phyloP scores from a whole-genome alignment of 768 basidiomycete genomes.

The Pleurotus tuoliensis region DNA sequence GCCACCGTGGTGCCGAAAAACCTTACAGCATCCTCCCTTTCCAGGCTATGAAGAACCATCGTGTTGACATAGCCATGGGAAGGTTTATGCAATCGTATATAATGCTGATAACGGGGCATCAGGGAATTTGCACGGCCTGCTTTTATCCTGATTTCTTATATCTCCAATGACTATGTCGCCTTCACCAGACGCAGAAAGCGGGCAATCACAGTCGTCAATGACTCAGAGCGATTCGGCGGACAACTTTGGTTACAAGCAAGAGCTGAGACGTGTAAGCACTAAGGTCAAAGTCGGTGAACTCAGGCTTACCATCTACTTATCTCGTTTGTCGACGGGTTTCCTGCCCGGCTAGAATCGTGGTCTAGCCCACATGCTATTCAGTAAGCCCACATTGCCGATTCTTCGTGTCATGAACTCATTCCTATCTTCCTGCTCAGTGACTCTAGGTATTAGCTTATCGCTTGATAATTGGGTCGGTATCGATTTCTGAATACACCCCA shows the following conservation, averaged over 20 bases:
- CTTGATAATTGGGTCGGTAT: neutral
- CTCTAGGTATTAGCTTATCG: slow-evolving; percentile 34
- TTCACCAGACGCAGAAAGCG: neutral
- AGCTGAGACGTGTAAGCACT: slow-evolving; percentile 44
- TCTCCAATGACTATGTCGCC: neutral
- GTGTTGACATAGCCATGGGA: too few species aligned
- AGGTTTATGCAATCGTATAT: too few species aligned
- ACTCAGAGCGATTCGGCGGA: slow-evolving; percentile 17
- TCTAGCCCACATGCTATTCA: slow-evolving; percentile 49
- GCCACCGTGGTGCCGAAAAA: too few species aligned
- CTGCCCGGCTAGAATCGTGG: slow-evolving; percentile 38
- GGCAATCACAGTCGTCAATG: neutral
- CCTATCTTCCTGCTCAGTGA: slow-evolving; percentile 29
- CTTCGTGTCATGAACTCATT: too few species aligned
- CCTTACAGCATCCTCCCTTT: too few species aligned
- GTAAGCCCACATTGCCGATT: slow-evolving; percentile 26
- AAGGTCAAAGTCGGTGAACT: neutral
- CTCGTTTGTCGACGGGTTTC: neutral
- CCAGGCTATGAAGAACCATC: too few species aligned
- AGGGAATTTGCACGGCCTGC: too few species aligned
- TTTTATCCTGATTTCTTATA: too few species aligned
- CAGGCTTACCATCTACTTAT: neutral
- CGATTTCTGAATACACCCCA: too few species aligned
- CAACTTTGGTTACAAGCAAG: slow-evolving; percentile 53
- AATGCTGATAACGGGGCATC: too few species aligned